Conservation (phyloP, 2,329 filamentous ascomycete genomes). For the Verticillium albo-atrum region DNA sequence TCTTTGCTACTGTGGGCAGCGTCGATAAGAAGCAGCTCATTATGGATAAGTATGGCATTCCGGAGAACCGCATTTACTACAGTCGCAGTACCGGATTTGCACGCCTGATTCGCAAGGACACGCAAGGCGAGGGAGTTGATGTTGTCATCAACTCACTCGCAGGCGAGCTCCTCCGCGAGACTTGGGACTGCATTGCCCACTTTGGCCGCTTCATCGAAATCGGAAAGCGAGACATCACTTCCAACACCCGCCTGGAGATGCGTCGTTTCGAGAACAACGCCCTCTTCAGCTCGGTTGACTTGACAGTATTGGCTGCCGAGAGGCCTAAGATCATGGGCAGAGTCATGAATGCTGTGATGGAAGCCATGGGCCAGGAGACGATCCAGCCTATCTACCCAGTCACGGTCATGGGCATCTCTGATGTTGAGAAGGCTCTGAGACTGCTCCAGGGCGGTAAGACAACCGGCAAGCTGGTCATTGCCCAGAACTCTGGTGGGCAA, state of each 20-base stretch:
- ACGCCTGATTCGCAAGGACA: neutral
- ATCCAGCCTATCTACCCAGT: neutral
- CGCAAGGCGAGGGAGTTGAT: neutral
- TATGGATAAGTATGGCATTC: neutral
- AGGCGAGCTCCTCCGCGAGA: conserved; percentile 16
- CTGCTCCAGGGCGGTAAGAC: conserved; percentile 33
- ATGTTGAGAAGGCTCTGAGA: conserved; percentile 30
- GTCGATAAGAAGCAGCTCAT: conserved; percentile 4
- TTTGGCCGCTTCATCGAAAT: conserved; percentile 27
- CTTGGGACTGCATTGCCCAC: neutral
- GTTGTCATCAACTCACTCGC: conserved; percentile 17
- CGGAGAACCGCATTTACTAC: neutral
- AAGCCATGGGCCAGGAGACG: neutral
- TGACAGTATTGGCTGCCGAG: conserved; percentile 4
- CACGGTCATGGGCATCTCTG: conserved; percentile 6
- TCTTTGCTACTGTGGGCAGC: conserved; percentile 20
- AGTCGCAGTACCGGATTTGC: neutral
- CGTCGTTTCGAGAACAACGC: conserved; percentile 1
- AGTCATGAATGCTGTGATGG: neutral
- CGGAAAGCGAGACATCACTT: conserved; percentile 21
- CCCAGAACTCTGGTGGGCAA: conserved; percentile 15
- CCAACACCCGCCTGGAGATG: conserved; percentile 20
- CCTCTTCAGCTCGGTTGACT: neutral
- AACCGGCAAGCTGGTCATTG: conserved; percentile 37
- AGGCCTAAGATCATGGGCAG: neutral